Evolutionary conservation across 2,329 filamentous ascomycete genomes (phyloP).

Genomic region (Phoma sp.): DNA sequence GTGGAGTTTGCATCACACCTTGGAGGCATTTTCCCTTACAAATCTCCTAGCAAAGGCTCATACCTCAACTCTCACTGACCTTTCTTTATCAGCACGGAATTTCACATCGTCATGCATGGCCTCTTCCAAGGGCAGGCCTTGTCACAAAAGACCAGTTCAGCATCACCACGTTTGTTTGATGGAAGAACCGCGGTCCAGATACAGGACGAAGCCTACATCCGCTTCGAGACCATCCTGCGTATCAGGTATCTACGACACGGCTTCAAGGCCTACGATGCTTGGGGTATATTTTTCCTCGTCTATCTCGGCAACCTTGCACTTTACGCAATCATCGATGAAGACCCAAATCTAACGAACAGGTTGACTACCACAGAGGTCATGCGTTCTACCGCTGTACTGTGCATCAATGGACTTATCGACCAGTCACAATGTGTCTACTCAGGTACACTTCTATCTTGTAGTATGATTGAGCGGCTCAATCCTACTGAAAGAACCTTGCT

Average conservation of each 20-base stretch:
- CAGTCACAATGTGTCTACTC: slow-evolving; percentile 2
- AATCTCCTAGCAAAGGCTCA: neutral
- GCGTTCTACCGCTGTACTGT: slow-evolving; percentile 3
- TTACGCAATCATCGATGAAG: neutral
- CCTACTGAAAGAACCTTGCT: slow-evolving; percentile 2
- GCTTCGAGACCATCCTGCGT: slow-evolving; percentile 10
- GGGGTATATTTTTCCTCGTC: slow-evolving; percentile 3
- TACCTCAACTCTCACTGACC: neutral
- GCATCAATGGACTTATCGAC: slow-evolving; percentile 6
- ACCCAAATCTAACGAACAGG: neutral
- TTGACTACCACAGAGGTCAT: neutral
- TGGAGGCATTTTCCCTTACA: neutral
- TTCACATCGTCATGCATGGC: slow-evolving; percentile 1
- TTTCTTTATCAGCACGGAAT: neutral
- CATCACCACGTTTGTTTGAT: neutral
- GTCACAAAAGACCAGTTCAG: neutral
- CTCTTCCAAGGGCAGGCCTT: slow-evolving; percentile 3
- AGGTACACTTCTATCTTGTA: slow-evolving; percentile 6
- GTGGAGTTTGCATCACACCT: neutral
- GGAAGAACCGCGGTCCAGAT: slow-evolving; percentile 2
- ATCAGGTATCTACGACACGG: slow-evolving; percentile 5
- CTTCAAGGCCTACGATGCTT: slow-evolving; percentile 9
- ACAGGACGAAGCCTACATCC: slow-evolving; percentile 1
- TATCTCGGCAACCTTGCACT: slow-evolving; percentile 13
- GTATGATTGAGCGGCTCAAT: slow-evolving; percentile 5